phyloP scores from a whole-genome alignment of 768 basidiomycete genomes.

The Porphyrellus cyaneotinctus region DNA sequence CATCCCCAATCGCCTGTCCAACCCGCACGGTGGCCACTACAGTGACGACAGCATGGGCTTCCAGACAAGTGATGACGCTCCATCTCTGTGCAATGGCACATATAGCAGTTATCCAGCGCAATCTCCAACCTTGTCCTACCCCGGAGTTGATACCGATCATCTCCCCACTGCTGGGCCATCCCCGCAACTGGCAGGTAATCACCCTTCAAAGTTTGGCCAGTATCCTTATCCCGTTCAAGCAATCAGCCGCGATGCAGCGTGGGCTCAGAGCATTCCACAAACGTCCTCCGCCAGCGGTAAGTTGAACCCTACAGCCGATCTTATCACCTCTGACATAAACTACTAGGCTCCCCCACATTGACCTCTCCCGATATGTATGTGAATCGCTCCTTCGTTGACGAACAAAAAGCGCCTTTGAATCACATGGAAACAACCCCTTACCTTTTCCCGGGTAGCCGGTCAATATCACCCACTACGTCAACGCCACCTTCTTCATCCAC shows the following conservation, averaged over 20 bases:
- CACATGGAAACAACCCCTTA: constrained; percentile 54
- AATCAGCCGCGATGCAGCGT: constrained; percentile 29
- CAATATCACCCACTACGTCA: constrained; percentile 65
- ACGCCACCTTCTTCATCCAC: constrained; percentile 58
- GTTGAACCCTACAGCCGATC: constrained; percentile 27
- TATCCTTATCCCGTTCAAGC: constrained; percentile 43
- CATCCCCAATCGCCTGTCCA: constrained; percentile 37
- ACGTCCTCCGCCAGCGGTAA: constrained; percentile 30
- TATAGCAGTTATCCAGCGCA: constrained; percentile 46
- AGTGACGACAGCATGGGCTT: constrained; percentile 46
- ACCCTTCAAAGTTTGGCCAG: constrained; percentile 49
- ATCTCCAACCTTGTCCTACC: constrained; percentile 44
- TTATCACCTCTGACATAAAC: constrained; percentile 34
- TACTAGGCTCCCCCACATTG: constrained; percentile 55
- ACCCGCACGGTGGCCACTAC: constrained; percentile 34
- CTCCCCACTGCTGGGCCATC: constrained; percentile 20
- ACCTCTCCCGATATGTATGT: constrained; percentile 45
- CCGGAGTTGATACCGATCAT: constrained; percentile 33
- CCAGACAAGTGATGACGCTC: constrained; percentile 44
- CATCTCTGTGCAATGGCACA: constrained; percentile 40
- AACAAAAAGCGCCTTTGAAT: constrained; percentile 52
- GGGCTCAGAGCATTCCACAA: constrained; percentile 30
- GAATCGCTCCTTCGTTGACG: constrained; percentile 46
- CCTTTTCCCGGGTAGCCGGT: constrained; percentile 62
- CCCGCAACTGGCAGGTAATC: constrained; percentile 37